Conservation (phyloP, 305 asterid genomes). For the Solanum chacoense region DNA sequence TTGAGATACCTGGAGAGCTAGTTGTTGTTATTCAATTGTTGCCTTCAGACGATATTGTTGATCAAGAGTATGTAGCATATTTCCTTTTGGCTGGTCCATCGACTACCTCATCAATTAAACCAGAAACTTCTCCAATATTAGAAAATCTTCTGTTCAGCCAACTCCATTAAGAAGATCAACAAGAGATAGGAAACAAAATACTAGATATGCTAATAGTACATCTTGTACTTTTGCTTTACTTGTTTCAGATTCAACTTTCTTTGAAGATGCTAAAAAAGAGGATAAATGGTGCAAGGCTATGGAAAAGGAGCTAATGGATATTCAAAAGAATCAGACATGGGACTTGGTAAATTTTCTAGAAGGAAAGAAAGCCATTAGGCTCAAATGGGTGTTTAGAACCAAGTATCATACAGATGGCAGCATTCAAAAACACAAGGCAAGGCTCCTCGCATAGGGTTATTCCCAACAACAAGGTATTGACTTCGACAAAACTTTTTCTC, state of each 20-base stretch:
- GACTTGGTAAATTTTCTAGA: neutral
- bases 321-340: neutral
- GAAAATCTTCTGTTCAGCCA: neutral
- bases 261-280: neutral
- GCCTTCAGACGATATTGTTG: neutral
- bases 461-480: neutral
- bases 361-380: neutral
- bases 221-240: neutral
- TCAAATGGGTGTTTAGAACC: neutral
- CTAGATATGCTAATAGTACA: neutral
- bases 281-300: neutral
- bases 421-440: neutral
- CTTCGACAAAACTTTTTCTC: no score
- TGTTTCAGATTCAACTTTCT: neutral
- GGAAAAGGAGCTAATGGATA: neutral
- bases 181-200: neutral
- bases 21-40: conserved; percentile 18
- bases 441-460: neutral
- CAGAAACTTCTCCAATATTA: neutral
- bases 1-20: conserved; percentile 50
- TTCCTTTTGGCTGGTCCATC: neutral
- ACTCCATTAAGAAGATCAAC: neutral
- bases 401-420: neutral
- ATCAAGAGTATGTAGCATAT: neutral
- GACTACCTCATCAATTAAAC: neutral